Evolutionary conservation across 2,329 filamentous ascomycete genomes (phyloP), one percentile per base, ranked within the genome.

Genomic region (Ceratocystis colombiana): DNA sequence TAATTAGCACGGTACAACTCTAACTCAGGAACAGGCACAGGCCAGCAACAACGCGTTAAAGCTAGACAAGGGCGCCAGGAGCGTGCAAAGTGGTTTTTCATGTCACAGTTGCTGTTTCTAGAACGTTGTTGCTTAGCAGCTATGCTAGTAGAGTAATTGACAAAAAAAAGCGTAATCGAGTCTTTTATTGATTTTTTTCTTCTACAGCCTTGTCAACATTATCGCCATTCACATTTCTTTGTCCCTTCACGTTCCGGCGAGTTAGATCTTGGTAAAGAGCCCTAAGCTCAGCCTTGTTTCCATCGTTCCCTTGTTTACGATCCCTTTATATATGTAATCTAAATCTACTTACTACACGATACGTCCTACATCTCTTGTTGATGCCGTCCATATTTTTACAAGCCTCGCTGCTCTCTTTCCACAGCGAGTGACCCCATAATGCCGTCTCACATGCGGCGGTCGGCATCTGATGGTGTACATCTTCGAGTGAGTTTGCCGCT

Each of bases 351-450:
- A n/a, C 30, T 8, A 6, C 15, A 5, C 53, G 1, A 0, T 15
- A 8, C 30, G 25, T 33, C 17, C n/a, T 25, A 17, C n/a, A 7
- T n/a, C 55, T 62, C 45, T 59, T 57, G 57, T 70, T 61, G 62
- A 72, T 73, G 71, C 69, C 75, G 72, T 72, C 28, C 15, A 28
- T 28, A 25, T 37, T 22, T 20, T 33, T 10, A 20, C 55, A 37
- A 33, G 55, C 7, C 55, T 30, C 25, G 30, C 55, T 78, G 55
- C 73, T 77, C 71, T 78, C 77, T 70, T 77, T 75, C n/a, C 76
- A 75, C 68, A 77, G 77, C 68, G 76, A 76, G 65, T 71, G 71
- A 68, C 70, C 72, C 37, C 25, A 64, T 22, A 37, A 68, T 68
- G 66, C 66, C 66, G 48, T 61, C 59, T 33, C 62, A 65, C 20